Percentiles rank a stretch among this genome's conserved stretches.
These are phyloP conservation scores for Pichia manshurica DNA, from an alignment of 805 yeast species.

Conservation along the genomic window DNA sequence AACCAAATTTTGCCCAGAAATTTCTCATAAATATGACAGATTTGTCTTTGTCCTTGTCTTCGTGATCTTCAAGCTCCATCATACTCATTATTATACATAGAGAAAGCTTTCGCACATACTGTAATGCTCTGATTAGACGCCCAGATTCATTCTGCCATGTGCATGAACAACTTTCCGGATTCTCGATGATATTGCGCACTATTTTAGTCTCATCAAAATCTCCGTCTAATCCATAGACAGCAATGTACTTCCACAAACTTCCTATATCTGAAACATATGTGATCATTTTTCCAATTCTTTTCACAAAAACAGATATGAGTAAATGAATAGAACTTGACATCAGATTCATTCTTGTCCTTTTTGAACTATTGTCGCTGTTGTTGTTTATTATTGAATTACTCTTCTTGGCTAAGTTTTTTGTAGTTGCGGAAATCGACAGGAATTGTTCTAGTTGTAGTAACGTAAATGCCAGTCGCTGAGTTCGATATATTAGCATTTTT, in stretches of 20 bases:
- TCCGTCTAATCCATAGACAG: conserved; percentile 8
- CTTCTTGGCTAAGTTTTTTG: neutral
- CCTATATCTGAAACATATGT: conserved; percentile 1
- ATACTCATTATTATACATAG: conserved; percentile 8
- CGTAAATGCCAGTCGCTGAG: neutral
- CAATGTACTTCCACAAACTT: conserved; percentile 8
- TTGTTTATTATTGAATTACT: neutral
- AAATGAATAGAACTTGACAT: conserved; percentile 8
- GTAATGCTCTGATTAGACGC: conserved; percentile 3
- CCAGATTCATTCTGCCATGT: conserved; percentile 8
- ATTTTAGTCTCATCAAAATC: conserved; percentile 9
- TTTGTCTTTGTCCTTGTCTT: neutral
- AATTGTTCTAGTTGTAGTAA: conserved; percentile 1
- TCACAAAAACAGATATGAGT: conserved; percentile 5
- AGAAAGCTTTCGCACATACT: conserved; percentile 4
- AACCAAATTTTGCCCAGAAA: conserved; percentile 9
- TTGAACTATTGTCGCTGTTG: neutral
- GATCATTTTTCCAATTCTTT: conserved; percentile 6
- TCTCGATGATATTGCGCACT: conserved; percentile 5
- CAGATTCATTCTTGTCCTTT: neutral
- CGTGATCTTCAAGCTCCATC: neutral
- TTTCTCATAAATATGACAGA: conserved; percentile 4
- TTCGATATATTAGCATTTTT: conserved; percentile 8
- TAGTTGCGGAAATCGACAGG: neutral
- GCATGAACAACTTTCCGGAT: conserved; percentile 7